Conservation (phyloP, 2,329 filamentous ascomycete species). For the Gliomastix tumulicola region DNA sequence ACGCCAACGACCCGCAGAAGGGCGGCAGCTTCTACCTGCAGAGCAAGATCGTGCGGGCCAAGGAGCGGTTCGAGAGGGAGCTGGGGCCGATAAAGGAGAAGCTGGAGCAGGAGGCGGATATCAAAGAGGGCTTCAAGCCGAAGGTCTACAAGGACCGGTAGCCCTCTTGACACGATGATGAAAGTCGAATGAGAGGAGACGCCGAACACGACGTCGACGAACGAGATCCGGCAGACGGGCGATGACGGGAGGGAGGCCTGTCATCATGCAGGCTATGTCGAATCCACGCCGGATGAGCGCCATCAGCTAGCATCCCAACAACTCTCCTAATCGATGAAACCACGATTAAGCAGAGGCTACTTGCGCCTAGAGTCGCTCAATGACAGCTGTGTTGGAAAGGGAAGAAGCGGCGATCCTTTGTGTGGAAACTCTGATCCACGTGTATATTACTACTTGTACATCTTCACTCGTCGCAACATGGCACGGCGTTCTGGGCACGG, state of each 20-base stretch:
- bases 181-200: background rate
- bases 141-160: conserved; percentile 88
- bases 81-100: conserved; percentile 65
- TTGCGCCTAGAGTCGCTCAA: too few relatives aligned
- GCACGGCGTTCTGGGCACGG: conserved; percentile 37
- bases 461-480: conserved; percentile 50
- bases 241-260: too few relatives aligned
- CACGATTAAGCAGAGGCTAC: too few relatives aligned
- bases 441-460: conserved; percentile 35
- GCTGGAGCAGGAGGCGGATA: conserved; percentile 67
- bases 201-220: too few relatives aligned
- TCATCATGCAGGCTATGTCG: too few relatives aligned
- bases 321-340: too few relatives aligned
- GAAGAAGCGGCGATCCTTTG: too few relatives aligned
- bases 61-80: conserved; percentile 88
- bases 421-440: too few relatives aligned
- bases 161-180: background rate
- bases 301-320: too few relatives aligned
- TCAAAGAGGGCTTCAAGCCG: conserved; percentile 84
- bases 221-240: too few relatives aligned
- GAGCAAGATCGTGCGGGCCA: conserved; percentile 88
- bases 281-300: too few relatives aligned
- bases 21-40: conserved; percentile 97
- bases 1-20: conserved; percentile 89
- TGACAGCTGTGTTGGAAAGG: too few relatives aligned